Percentiles rank a stretch among this genome's conserved stretches.
phyloP scores from a whole-genome alignment of 2,329 filamentous ascomycete genomes.

The Didymella segeticola region DNA sequence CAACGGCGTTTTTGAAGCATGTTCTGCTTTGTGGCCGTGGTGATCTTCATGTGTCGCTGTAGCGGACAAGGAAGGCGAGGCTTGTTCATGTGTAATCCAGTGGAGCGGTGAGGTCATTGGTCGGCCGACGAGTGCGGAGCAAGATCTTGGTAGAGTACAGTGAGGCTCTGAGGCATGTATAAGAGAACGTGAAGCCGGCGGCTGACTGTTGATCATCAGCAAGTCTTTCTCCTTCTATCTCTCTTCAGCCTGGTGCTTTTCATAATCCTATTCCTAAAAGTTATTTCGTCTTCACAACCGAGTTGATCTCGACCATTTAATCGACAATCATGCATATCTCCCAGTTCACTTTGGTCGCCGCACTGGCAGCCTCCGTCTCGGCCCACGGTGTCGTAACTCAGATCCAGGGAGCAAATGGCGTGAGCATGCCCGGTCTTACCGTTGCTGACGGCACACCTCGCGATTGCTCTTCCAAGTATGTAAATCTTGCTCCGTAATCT shows the following conservation, averaged over 20 bases:
- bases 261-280: conserved; percentile 6
- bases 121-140: background rate
- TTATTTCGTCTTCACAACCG: conserved; percentile 1
- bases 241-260: conserved; percentile 31
- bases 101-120: conserved; percentile 11
- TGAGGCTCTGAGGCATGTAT: conserved; percentile 20
- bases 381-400: conserved; percentile 65
- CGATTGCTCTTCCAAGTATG: conserved; percentile 63
- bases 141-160: conserved; percentile 1
- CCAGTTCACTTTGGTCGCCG: conserved; percentile 33
- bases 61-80: background rate
- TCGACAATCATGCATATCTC: conserved; percentile 37
- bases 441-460: conserved; percentile 72
- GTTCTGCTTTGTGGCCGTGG: conserved; percentile 15
- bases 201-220: conserved; percentile 23
- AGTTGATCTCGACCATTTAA: conserved; percentile 26
- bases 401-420: conserved; percentile 66
- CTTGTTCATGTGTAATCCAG: conserved; percentile 3
- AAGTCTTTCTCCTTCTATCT: conserved; percentile 20
- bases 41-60: conserved; percentile 10
- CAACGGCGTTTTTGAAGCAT: conserved; percentile 25
- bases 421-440: conserved; percentile 67
- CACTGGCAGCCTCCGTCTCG: conserved; percentile 53
- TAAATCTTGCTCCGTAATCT: background rate
- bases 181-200: conserved; percentile 22